Conservation (phyloP, 2,329 filamentous ascomycete species). For the Cladosporium sp. region DNA sequence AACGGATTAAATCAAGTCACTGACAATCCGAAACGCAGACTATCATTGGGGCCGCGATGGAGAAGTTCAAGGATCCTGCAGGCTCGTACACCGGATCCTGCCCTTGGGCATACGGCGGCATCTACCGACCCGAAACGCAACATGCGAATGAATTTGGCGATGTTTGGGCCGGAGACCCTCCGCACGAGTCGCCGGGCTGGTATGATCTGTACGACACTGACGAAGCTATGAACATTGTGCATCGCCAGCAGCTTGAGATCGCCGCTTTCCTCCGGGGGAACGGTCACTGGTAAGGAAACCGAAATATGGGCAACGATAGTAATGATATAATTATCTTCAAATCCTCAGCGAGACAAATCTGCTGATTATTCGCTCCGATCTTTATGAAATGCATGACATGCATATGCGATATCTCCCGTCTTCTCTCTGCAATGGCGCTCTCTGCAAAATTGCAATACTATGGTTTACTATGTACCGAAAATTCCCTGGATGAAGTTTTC, state of each 20-base stretch:
- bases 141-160: slow-evolving; percentile 33
- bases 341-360: too few relatives aligned
- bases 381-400: too few relatives aligned
- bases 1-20: too few relatives aligned
- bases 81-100: slow-evolving; percentile 34
- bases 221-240: slow-evolving; percentile 32
- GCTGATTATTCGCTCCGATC: too few relatives aligned
- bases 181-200: slow-evolving; percentile 35
- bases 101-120: slow-evolving; percentile 37
- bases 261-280: slow-evolving; percentile 9
- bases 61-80: slow-evolving; percentile 27
- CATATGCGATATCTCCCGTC: too few relatives aligned
- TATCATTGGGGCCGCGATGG: slow-evolving; percentile 32
- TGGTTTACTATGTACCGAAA: too few relatives aligned
- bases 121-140: slow-evolving; percentile 35
- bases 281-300: too few relatives aligned
- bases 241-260: slow-evolving; percentile 29
- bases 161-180: slow-evolving; percentile 37
- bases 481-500: too few relatives aligned
- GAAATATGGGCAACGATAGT: too few relatives aligned
- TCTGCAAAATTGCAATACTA: too few relatives aligned
- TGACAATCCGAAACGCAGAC: slow-evolving; percentile 15
- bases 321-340: too few relatives aligned
- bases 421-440: too few relatives aligned
- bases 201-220: slow-evolving; percentile 34